Evolutionary conservation across 805 yeast genomes (phyloP), one percentile per base, ranked within the genome.

Genomic region (Candida hungchunana): DNA sequence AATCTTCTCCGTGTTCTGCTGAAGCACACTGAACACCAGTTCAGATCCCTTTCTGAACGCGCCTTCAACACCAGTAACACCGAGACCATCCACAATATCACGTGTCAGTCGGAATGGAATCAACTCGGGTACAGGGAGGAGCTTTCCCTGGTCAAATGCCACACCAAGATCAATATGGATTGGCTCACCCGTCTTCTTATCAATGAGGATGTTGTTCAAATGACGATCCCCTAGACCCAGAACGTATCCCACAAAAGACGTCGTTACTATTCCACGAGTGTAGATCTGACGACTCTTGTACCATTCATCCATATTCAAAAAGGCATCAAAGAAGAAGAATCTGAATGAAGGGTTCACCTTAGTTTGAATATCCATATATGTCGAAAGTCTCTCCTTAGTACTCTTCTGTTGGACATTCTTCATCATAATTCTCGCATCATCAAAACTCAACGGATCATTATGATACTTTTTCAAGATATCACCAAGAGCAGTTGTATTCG

Each of bases 181-280:
- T 0, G 96, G 95, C 49, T 89, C 96, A 0, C 97, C 97, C 0
- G 85, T 71, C n/a, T 57, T 52, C 32, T 69, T 67, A 56, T 93
- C 97, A n/a, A 93, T 54, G 31, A 93, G 59, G 25, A 93, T 81
- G 56, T 93, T 93, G 56, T 88, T 88, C 55, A 95, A 76, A 59
- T 93, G 99, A 19, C 99, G 67, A 57, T 93, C 99, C 6, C 99
- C 99, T 6, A 93, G 67, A 0, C 99, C 99, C 27, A 93, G 63
- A 11, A 93, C 67, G 57, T 85, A 71, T 0, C 98, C 98, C 16
- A 88, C 80, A 31, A 94, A 82, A 1, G 97, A 88, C 2, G 82
- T 73, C 0, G 87, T 74, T 0, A 96, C 96, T 2, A 86, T 68
- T 0, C 96, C 95, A 33, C 78, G 75, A 1, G 83, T 73, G 56